Conservation (phyloP, 345 rosid species). For the Erysimum cheiranthoides region DNA sequence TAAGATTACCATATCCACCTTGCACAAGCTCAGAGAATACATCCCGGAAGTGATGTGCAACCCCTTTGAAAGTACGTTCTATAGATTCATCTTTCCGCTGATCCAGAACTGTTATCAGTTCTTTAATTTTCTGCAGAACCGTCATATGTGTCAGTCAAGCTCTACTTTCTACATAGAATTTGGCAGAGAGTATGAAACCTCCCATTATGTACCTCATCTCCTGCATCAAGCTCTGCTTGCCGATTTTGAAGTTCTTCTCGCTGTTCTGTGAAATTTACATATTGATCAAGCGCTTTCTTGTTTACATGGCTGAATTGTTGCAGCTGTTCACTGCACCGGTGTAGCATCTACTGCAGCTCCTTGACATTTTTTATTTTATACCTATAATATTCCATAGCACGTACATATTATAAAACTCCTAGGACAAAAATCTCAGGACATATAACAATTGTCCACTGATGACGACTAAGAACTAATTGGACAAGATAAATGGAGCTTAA, state of each 20-base stretch:
- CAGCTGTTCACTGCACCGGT: slow-evolving; percentile 82
- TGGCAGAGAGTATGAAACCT: slow-evolving; percentile 18
- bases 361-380: slow-evolving; percentile 74
- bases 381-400: slow-evolving; percentile 50
- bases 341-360: slow-evolving; percentile 93
- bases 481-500: background rate
- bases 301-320: slow-evolving; percentile 98
- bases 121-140: slow-evolving; percentile 79
- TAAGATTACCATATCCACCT: slow-evolving; percentile 89
- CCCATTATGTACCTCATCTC: slow-evolving; percentile 75
- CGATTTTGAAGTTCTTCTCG: slow-evolving; percentile 94
- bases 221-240: slow-evolving; percentile 96
- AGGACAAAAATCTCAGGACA: background rate
- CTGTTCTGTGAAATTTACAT: slow-evolving; percentile 92
- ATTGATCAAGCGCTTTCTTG: slow-evolving; percentile 97
- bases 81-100: slow-evolving; percentile 97
- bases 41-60: slow-evolving; percentile 89
- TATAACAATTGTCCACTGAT: background rate
- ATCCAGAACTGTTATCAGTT: slow-evolving; percentile 84
- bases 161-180: slow-evolving; percentile 23
- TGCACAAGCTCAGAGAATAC: slow-evolving; percentile 95
- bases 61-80: slow-evolving; percentile 97
- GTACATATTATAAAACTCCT: slow-evolving; percentile 23
- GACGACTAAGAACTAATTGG: background rate
- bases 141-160: slow-evolving; percentile 12